Evolutionary conservation across 768 basidiomycete genomes (phyloP).

Genomic region (Trichaptum fuscoviolaceum): DNA sequence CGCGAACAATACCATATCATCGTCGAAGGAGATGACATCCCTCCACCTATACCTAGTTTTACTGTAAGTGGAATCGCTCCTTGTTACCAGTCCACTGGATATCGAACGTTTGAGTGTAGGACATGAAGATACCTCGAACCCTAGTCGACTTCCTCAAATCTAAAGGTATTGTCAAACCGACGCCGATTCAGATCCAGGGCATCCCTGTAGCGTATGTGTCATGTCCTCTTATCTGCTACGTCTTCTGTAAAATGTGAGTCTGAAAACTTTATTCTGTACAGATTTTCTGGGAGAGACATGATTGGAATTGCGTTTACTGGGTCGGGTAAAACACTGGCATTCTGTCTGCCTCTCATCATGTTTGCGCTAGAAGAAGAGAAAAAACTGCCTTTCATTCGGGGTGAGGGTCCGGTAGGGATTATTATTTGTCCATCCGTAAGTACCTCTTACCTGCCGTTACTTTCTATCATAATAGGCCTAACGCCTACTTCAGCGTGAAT

Average conservation of each 20-base stretch:
- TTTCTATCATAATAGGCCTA: neutral
- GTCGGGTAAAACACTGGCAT: constrained; percentile 97
- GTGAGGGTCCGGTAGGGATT: constrained; percentile 96
- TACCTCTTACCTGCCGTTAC: neutral
- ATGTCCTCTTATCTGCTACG: constrained; percentile 8
- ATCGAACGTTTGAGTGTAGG: constrained; percentile 38
- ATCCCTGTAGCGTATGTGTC: constrained; percentile 87
- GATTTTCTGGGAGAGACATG: constrained; percentile 93
- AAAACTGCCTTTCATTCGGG: constrained; percentile 82
- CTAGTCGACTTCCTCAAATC: constrained; percentile 78
- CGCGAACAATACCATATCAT: constrained; percentile 93
- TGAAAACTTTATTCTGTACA: constrained; percentile 28
- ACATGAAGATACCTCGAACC: constrained; percentile 96
- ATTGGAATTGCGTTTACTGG: constrained; percentile 99
- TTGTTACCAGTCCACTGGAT: neutral
- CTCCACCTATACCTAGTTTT: constrained; percentile 90
- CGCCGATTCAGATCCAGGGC: constrained; percentile 96
- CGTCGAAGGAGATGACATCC: constrained; percentile 90
- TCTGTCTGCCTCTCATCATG: constrained; percentile 98
- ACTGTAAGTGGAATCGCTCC: constrained; percentile 36
- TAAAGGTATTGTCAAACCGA: constrained; percentile 81
- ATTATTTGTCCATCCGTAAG: constrained; percentile 83
- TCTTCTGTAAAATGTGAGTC: constrained; percentile 10
- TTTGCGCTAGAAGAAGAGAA: constrained; percentile 89
- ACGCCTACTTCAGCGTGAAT: constrained; percentile 50